Percentiles rank a stretch among this genome's conserved stretches.
Conservation (phyloP, 2,329 filamentous ascomycete genomes). For the Erysiphe pulchra region DNA sequence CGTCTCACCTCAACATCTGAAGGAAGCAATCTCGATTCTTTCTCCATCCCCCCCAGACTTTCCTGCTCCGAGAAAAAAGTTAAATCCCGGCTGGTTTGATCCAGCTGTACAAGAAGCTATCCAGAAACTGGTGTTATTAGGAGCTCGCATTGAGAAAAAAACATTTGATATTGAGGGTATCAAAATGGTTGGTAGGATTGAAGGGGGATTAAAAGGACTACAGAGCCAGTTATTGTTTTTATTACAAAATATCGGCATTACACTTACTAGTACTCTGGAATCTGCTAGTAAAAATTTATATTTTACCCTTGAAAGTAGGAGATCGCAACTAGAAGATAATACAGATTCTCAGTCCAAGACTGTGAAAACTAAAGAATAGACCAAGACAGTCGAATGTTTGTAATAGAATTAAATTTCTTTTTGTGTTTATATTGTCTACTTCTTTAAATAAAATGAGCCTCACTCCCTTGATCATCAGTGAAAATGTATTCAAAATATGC, state of each 20-base stretch:
- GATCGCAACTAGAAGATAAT: conserved; percentile 58
- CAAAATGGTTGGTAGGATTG: conserved; percentile 49
- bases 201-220: conserved; percentile 57
- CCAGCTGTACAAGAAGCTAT: conserved; percentile 52
- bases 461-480: no score
- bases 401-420: no score
- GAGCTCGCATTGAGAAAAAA: conserved; percentile 60
- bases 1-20: conserved; percentile 64
- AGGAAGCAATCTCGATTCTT: conserved; percentile 55
- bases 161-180: conserved; percentile 17
- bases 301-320: conserved; percentile 64
- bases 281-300: conserved; percentile 60
- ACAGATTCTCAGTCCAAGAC: conserved; percentile 3
- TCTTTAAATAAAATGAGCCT: no score
- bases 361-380: no score
- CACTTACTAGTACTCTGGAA: conserved; percentile 55
- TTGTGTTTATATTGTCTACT: no score
- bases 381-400: no score
- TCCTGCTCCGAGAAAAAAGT: conserved; percentile 49
- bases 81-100: conserved; percentile 62
- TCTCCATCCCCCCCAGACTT: conserved; percentile 46
- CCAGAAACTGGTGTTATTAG: conserved; percentile 67
- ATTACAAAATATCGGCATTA: conserved; percentile 56
- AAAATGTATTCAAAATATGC: no score
- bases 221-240: conserved; percentile 58